phyloP scores from a whole-genome alignment of 495 filamentous ascomycete species.

The Hypoxylon cercidicola region DNA sequence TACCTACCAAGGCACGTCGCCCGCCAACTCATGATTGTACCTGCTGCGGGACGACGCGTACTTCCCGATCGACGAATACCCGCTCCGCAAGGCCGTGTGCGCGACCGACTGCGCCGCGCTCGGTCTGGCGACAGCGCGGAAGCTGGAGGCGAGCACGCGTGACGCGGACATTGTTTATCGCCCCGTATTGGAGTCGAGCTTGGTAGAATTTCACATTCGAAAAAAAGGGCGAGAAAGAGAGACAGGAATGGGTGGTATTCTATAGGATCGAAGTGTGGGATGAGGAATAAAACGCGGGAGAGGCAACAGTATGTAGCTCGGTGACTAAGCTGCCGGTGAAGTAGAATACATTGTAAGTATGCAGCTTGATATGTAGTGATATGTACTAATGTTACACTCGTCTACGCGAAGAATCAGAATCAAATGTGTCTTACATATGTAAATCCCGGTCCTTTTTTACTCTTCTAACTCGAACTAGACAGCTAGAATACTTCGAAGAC shows the following conservation, averaged over 20 bases:
- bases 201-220: too few species aligned
- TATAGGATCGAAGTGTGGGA: too few species aligned
- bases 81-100: slow-evolving; percentile 21
- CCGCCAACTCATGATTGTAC: slow-evolving; percentile 33
- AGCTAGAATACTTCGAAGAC: too few species aligned
- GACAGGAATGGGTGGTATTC: too few species aligned
- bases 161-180: slow-evolving; percentile 27
- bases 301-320: too few species aligned
- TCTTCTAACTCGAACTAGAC: neutral
- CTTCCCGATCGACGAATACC: slow-evolving; percentile 26
- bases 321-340: neutral
- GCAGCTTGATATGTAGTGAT: neutral
- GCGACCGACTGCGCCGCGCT: slow-evolving; percentile 2
- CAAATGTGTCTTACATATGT: neutral
- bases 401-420: neutral
- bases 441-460: neutral
- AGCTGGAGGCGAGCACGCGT: slow-evolving; percentile 14
- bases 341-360: neutral
- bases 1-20: slow-evolving; percentile 46
- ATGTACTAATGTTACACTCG: neutral
- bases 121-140: slow-evolving; percentile 26
- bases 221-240: too few species aligned
- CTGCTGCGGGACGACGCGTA: too few species aligned
- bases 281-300: too few species aligned
- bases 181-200: neutral